Evolutionary conservation across 768 basidiomycete genomes (phyloP).

Genomic region (Gelatoporia subvermispora): DNA sequence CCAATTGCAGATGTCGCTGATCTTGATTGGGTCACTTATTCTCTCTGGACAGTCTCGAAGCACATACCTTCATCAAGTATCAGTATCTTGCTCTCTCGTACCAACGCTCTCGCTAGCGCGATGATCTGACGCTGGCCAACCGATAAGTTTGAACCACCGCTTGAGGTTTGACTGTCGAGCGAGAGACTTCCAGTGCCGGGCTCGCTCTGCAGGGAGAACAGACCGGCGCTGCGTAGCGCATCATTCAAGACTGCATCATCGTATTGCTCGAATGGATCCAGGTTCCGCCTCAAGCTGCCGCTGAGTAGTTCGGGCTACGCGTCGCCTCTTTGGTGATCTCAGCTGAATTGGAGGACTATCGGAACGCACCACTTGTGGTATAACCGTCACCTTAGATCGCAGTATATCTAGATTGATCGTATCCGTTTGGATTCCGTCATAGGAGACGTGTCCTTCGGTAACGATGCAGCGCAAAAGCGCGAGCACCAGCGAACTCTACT

Average conservation of each 20-base stretch:
- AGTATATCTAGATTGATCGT: constrained; percentile 49
- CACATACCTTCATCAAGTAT: constrained; percentile 50
- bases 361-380: constrained; percentile 46
- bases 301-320: constrained; percentile 44
- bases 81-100: constrained; percentile 51
- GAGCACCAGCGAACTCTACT: constrained; percentile 47
- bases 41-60: constrained; percentile 5
- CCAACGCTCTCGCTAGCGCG: constrained; percentile 56
- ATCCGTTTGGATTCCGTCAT: constrained; percentile 43
- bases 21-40: not conserved
- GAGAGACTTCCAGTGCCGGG: constrained; percentile 33
- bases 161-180: constrained; percentile 40
- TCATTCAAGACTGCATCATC: constrained; percentile 49
- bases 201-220: constrained; percentile 36
- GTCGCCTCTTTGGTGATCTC: constrained; percentile 8
- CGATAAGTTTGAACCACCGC: constrained; percentile 43
- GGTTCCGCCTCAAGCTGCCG: constrained; percentile 51
- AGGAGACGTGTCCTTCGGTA: constrained; percentile 48
- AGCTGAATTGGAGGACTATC: constrained; percentile 8
- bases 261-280: constrained; percentile 54
- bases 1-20: constrained; percentile 44
- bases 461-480: constrained; percentile 50
- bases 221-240: constrained; percentile 45
- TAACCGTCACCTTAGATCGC: constrained; percentile 51
- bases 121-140: constrained; percentile 59